phyloP scores from a whole-genome alignment of 352 stramenopile genomes.

The Phytophthora citrophthora region DNA sequence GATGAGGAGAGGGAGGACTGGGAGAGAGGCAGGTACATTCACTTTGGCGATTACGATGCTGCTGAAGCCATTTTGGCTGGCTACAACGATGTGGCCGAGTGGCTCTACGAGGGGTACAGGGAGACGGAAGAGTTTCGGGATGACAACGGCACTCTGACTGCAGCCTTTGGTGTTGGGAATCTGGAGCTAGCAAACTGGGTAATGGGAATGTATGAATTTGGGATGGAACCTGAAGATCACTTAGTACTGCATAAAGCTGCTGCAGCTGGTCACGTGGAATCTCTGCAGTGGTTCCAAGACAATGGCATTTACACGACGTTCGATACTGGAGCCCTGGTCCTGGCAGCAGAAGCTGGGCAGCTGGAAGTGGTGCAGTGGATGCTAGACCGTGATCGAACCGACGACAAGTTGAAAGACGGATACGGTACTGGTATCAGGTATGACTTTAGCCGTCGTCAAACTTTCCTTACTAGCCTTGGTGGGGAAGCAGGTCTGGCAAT shows the following conservation, averaged over 20 bases:
- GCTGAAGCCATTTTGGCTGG: background rate
- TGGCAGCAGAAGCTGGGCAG: slow-evolving; percentile 15
- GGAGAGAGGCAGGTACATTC: background rate
- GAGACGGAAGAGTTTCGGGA: too few species aligned
- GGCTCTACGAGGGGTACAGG: background rate
- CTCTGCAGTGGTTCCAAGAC: slow-evolving; percentile 15
- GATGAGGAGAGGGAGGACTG: slow-evolving; percentile 5
- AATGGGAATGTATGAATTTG: background rate
- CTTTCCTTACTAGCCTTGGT: too few species aligned
- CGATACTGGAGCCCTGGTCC: slow-evolving; percentile 1
- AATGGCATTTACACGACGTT: background rate
- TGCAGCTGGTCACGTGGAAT: slow-evolving; percentile 2
- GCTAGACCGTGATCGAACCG: too few species aligned
- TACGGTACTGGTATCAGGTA: too few species aligned
- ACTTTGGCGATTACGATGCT: background rate
- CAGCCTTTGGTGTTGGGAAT: background rate
- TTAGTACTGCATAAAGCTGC: slow-evolving; percentile 1
- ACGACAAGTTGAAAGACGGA: too few species aligned
- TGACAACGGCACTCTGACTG: too few species aligned
- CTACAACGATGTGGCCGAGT: background rate
- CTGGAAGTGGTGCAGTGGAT: slow-evolving; percentile 15
- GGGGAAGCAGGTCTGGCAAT: too few species aligned
- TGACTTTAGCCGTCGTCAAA: too few species aligned
- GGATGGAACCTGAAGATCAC: too few species aligned
- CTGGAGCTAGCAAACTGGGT: slow-evolving; percentile 12